phyloP scores from a whole-genome alignment of 1,139 yeast genomes.

The Kodamaea plutei region DNA sequence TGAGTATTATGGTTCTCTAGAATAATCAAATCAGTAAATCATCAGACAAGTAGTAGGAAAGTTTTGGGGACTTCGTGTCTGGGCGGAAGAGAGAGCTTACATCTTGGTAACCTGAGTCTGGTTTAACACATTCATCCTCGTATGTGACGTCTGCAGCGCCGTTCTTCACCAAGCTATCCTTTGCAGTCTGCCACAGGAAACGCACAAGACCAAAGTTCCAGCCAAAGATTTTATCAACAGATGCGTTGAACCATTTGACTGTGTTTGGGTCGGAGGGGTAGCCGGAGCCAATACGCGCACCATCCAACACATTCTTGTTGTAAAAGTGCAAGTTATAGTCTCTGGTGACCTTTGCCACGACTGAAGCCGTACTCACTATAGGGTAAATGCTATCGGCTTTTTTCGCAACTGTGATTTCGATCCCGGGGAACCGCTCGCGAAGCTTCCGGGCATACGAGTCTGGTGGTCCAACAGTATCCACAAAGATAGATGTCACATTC shows the following conservation, averaged over 20 bases:
- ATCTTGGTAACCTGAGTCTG: slow-evolving; percentile 28
- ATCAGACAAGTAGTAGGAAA: slow-evolving; percentile 5
- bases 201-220: slow-evolving; percentile 77
- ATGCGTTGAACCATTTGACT: slow-evolving; percentile 58
- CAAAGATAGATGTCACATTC: slow-evolving; percentile 65
- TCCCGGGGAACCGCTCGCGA: slow-evolving; percentile 59
- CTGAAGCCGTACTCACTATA: slow-evolving; percentile 93
- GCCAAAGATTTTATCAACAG: slow-evolving; percentile 75
- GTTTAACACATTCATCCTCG: slow-evolving; percentile 34
- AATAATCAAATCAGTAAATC: slow-evolving; percentile 1
- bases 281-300: slow-evolving; percentile 71
- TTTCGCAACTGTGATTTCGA: slow-evolving; percentile 82
- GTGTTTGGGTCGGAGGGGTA: slow-evolving; percentile 94
- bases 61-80: slow-evolving; percentile 3
- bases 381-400: slow-evolving; percentile 96
- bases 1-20: too few relatives aligned
- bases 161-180: slow-evolving; percentile 57
- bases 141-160: slow-evolving; percentile 43
- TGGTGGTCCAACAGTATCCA: slow-evolving; percentile 98
- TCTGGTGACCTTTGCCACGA: slow-evolving; percentile 94
- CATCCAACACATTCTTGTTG: slow-evolving; percentile 19
- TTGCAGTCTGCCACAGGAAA: slow-evolving; percentile 93
- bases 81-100: slow-evolving; percentile 25
- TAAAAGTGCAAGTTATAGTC: slow-evolving; percentile 58
- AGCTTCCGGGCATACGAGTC: slow-evolving; percentile 74